These are phyloP conservation scores for Penicillium soppii DNA, from an alignment of 495 filamentous ascomycete genomes.

Conservation along the genomic window DNA sequence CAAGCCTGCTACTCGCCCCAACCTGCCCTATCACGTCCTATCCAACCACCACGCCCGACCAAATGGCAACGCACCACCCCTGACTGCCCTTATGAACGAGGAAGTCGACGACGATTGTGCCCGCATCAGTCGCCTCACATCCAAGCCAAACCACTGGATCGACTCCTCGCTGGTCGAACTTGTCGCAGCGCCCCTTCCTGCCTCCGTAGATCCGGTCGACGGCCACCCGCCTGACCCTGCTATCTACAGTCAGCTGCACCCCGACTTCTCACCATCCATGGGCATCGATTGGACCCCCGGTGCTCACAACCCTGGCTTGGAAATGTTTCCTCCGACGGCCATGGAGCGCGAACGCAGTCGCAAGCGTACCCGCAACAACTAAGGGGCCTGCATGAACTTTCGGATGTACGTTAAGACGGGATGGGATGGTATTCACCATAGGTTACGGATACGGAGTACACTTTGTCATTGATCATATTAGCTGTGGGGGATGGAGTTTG, in stretches of 20 bases:
- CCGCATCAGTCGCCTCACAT: conserved; percentile 50
- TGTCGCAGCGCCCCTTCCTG: conserved; percentile 29
- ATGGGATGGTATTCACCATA: conserved; percentile 3
- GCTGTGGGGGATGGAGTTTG: neutral
- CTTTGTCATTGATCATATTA: conserved; percentile 6
- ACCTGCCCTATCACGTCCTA: conserved; percentile 60
- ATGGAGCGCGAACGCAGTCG: conserved; percentile 31
- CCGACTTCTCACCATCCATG: conserved; percentile 39
- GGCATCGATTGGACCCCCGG: conserved; percentile 38
- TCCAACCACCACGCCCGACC: conserved; percentile 48
- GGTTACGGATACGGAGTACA: conserved; percentile 1
- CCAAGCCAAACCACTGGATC: conserved; percentile 37
- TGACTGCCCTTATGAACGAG: conserved; percentile 53
- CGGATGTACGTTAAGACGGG: conserved; percentile 6
- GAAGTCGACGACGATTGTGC: conserved; percentile 60
- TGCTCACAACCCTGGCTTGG: conserved; percentile 4
- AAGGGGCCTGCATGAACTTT: neutral
- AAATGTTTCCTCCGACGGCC: conserved; percentile 22
- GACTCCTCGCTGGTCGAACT: conserved; percentile 38
- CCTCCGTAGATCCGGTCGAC: conserved; percentile 24
- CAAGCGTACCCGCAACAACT: conserved; percentile 28
- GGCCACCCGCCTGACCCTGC: conserved; percentile 35
- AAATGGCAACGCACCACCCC: conserved; percentile 47
- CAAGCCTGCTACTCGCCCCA: conserved; percentile 61
- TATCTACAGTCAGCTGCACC: conserved; percentile 38